Evolutionary conservation across 2,329 filamentous ascomycete species (phyloP), one percentile per base, ranked within the genome.

Genomic region (Dothidotthia symphoricarpi): DNA sequence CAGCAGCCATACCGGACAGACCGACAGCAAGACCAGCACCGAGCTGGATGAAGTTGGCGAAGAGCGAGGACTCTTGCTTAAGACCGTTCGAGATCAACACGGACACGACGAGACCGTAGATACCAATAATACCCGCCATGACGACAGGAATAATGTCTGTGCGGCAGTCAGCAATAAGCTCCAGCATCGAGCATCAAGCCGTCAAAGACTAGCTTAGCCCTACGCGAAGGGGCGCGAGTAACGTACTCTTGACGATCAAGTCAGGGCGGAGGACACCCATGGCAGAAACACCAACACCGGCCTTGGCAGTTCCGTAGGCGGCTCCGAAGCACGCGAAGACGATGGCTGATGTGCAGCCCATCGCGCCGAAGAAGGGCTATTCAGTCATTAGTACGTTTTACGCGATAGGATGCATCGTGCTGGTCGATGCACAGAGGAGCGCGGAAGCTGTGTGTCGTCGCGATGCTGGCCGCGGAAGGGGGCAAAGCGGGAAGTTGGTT

Each of bases 101-200:
- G 29, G 72, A 75, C 35, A 76, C 73, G 63, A 76, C 73, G 37
- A 76, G 68, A 54, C 73, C 73, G 69, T 76, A 98, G 72, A 98
- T 97, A 86, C 88, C 93, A 75, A 98, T 97, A 74, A 98, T 98
- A 97, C 93, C 93, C 79, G 93, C 93, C 93, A 98, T 98, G 83
- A 98, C 95, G 74, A 97, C 93, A 69, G 93, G 93, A 53, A 97
- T 91, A 72, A 97, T 96, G 81, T 96, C 91, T 97, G 56, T 8
- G 39, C 43, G 10, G 22, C 15, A 27, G 35, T 57, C 39, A 64
- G 45, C 30, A 19, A n/a, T 14, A 5, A 12, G 11, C 5, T 4
- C 2, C 2, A 14, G 9, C 6, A 9, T 12, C 5, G 19, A 22
- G 19, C 19, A 22, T 22, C 19, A 9, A 6, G 19, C 19, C 19